phyloP scores from a whole-genome alignment of 306 rosid genomes.

The Gleditsia sinensis region DNA sequence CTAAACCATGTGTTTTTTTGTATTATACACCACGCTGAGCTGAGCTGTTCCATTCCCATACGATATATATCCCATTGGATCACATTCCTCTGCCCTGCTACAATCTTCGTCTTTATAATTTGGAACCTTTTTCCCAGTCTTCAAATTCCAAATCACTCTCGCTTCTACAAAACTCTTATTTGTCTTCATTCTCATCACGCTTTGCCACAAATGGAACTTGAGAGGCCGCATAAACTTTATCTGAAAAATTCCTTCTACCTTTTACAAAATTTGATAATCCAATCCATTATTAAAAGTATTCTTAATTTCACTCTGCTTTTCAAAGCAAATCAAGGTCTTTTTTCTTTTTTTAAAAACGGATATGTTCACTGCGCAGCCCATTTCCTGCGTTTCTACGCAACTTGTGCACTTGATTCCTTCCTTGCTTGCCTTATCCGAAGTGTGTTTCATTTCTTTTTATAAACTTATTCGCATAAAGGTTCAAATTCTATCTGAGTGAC shows the following conservation, averaged over 20 bases:
- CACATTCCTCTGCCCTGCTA: not conserved
- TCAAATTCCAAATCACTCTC: not conserved
- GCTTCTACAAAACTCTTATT: no score
- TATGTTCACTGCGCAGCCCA: not conserved
- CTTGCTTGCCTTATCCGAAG: not conserved
- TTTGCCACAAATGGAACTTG: no score
- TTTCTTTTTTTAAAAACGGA: not conserved
- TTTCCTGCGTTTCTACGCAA: constrained; percentile 7
- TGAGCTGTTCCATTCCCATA: not conserved
- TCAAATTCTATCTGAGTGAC: no score
- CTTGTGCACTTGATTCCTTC: not conserved
- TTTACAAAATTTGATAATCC: no score
- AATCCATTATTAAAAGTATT: no score
- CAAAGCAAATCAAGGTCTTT: no score
- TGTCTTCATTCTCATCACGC: no score
- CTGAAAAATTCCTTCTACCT: no score
- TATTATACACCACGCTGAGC: no score
- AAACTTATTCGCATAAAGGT: no score
- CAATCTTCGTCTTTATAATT: not conserved
- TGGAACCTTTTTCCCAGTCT: not conserved
- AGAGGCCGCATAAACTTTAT: not conserved
- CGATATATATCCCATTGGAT: constrained; percentile 1
- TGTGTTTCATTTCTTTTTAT: not conserved
- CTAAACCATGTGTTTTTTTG: no score
- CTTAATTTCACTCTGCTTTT: no score